Conservation (phyloP, 2,329 filamentous ascomycete genomes). For the Cercospora brassicicola region DNA sequence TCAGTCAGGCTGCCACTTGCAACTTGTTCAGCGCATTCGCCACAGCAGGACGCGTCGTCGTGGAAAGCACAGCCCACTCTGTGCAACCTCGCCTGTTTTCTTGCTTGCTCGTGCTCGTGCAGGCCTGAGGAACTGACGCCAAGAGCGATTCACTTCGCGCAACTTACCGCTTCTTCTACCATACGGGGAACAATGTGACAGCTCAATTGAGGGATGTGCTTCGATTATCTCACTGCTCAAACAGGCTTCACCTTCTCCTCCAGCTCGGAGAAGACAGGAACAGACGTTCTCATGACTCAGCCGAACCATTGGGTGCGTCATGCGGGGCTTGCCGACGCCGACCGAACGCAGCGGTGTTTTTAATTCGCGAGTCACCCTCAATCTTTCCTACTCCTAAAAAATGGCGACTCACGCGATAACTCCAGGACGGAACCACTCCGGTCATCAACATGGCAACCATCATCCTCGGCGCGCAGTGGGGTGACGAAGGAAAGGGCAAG, state of each 20-base stretch:
- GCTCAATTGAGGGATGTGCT: no score
- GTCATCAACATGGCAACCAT: conserved; percentile 50
- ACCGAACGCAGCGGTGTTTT: not conserved
- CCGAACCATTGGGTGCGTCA: conserved; percentile 2
- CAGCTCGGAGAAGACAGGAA: not conserved
- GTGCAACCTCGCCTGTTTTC: not conserved
- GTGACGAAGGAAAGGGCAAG: conserved; percentile 61
- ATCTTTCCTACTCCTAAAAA: conserved; percentile 24
- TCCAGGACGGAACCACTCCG: not conserved
- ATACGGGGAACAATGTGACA: not conserved
- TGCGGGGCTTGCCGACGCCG: conserved; percentile 3
- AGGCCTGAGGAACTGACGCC: not conserved
- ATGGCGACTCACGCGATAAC: conserved; percentile 25
- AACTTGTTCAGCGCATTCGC: not conserved
- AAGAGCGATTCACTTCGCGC: not conserved
- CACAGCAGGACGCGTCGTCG: not conserved
- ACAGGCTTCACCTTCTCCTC: not conserved
- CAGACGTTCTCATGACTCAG: not conserved
- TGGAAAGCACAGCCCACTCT: conserved; percentile 3
- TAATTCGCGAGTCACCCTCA: conserved; percentile 7
- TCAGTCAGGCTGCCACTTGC: not conserved
- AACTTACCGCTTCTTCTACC: not conserved
- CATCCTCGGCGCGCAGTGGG: conserved; percentile 62
- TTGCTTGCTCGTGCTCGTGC: not conserved
- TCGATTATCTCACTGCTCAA: not conserved